Percentiles rank a stretch among this genome's conserved stretches.
phyloP scores from a whole-genome alignment of 768 basidiomycete genomes.

The Scleroderma bovista region DNA sequence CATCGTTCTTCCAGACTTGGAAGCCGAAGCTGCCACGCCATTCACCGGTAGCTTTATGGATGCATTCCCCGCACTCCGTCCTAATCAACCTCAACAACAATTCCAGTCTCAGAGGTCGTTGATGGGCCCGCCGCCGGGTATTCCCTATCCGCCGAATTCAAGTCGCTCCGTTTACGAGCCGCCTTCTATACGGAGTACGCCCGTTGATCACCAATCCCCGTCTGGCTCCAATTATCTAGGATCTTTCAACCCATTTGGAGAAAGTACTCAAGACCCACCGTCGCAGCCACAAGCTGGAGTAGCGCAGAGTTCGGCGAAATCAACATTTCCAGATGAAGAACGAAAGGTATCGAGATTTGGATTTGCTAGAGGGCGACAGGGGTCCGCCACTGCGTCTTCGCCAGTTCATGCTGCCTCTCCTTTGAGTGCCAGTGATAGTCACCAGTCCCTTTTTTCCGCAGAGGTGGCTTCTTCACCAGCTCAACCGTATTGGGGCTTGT shows the following conservation, averaged over 20 bases:
- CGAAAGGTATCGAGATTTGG: constrained; percentile 76
- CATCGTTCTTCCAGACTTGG: constrained; percentile 44
- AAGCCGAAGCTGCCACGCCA: constrained; percentile 43
- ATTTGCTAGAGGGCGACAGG: constrained; percentile 69
- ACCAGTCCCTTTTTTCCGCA: constrained; percentile 42
- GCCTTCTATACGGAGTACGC: constrained; percentile 33
- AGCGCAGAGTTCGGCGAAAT: constrained; percentile 30
- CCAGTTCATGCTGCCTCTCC: constrained; percentile 55
- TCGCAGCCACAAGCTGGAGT: constrained; percentile 21
- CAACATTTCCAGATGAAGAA: constrained; percentile 49
- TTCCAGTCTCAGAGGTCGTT: constrained; percentile 28
- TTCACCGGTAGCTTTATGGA: constrained; percentile 64
- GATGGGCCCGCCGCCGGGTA: constrained; percentile 44
- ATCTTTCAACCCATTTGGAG: constrained; percentile 78
- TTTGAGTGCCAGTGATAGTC: constrained; percentile 43
- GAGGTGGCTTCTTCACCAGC: constrained; percentile 30
- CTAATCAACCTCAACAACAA: constrained; percentile 19
- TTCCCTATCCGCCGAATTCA: constrained; percentile 43
- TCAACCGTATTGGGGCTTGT: constrained; percentile 42
- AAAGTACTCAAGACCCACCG: constrained; percentile 44
- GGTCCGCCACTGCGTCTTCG: constrained; percentile 52
- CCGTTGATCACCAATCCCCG: constrained; percentile 42
- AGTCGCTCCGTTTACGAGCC: constrained; percentile 56
- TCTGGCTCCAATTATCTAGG: constrained; percentile 57
- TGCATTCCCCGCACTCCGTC: constrained; percentile 60